Evolutionary conservation across 1,139 yeast genomes (phyloP).

Genomic region (Diutina pseudorugosa): DNA sequence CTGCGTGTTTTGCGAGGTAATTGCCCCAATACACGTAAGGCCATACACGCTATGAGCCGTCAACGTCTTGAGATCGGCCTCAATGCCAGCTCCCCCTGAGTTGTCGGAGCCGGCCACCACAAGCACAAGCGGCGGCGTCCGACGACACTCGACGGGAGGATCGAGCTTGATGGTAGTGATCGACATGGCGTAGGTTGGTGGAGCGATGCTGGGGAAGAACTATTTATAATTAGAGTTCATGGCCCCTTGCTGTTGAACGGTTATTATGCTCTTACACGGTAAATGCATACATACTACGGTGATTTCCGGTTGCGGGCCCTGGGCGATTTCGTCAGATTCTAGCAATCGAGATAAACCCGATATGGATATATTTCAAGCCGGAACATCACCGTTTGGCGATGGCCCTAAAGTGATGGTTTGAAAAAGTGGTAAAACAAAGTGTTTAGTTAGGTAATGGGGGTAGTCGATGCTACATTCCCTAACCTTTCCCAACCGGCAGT

Average conservation of each 20-base stretch:
- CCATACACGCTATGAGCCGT: constrained; percentile 74
- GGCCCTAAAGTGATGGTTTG: no score
- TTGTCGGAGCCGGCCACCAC: constrained; percentile 79
- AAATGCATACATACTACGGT: not conserved
- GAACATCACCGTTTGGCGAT: no score
- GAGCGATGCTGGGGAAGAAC: no score
- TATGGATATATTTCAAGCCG: no score
- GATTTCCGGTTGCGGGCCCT: not conserved
- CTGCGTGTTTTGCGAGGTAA: constrained; percentile 73
- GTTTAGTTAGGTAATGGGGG: no score
- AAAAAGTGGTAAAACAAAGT: no score
- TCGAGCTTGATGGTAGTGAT: not conserved
- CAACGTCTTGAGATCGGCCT: constrained; percentile 81
- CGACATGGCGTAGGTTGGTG: not conserved
- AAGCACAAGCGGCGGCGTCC: constrained; percentile 30
- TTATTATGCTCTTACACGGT: not conserved
- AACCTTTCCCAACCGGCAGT: no score
- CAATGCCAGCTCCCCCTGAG: constrained; percentile 94
- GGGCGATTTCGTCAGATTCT: no score
- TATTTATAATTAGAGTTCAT: no score
- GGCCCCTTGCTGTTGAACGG: not conserved
- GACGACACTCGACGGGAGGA: not conserved
- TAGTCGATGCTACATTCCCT: no score
- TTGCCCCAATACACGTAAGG: constrained; percentile 65
- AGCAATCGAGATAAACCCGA: no score